phyloP scores from a whole-genome alignment of 305 asterid genomes.

The Rubia peregrina region DNA sequence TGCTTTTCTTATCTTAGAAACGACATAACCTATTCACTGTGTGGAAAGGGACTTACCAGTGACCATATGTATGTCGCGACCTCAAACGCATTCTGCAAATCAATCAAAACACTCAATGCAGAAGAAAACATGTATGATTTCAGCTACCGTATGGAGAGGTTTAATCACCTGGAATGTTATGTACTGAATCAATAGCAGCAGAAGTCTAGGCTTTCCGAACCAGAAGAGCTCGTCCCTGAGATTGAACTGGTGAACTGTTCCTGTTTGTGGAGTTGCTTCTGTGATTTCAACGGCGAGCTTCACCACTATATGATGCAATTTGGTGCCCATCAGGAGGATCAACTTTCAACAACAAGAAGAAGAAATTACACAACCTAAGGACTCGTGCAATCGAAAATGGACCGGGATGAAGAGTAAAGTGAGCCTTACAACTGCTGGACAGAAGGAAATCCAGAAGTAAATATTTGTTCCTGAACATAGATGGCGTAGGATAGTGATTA shows the following conservation, averaged over 20 bases:
- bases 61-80: constrained; percentile 83
- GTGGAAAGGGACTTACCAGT: constrained; percentile 42
- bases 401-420: constrained; percentile 1
- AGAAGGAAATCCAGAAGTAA: constrained; percentile 86
- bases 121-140: not conserved
- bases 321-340: constrained; percentile 81
- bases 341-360: constrained; percentile 35
- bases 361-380: not conserved
- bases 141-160: not conserved
- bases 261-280: constrained; percentile 54
- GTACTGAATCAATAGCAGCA: constrained; percentile 71
- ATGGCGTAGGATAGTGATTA: not conserved
- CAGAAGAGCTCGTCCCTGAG: constrained; percentile 91
- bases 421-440: constrained; percentile 61
- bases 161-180: constrained; percentile 71
- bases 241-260: constrained; percentile 45
- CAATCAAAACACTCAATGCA: constrained; percentile 5
- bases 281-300: constrained; percentile 79
- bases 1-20: not conserved
- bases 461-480: constrained; percentile 67
- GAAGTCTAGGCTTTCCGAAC: constrained; percentile 83
- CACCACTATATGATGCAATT: constrained; percentile 61
- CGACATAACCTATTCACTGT: not conserved
- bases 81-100: constrained; percentile 87
- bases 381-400: constrained; percentile 1